Base-by-base conservation (phyloP, 495 filamentous ascomycete species). In the Mytilinidion resinicola region DNA sequence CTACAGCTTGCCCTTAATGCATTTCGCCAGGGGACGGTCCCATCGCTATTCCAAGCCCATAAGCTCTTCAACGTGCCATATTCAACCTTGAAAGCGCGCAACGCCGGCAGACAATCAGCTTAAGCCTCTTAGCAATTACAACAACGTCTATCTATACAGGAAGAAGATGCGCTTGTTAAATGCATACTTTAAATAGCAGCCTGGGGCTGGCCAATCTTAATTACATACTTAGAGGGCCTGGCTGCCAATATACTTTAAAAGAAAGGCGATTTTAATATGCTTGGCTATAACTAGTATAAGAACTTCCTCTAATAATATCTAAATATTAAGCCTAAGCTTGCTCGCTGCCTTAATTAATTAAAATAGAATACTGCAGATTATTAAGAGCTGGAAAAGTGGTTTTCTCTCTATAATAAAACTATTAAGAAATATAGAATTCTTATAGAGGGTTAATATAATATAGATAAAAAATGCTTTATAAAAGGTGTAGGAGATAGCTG, bases 381-480 rank as follows among this genome's bases (percentile, higher is more conserved):
- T 39, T 14, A 39, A 39, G 37, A 39, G 8, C 37, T 39, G 14
- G 37, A n/a, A n/a, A n/a, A n/a, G n/a, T n/a, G n/a, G n/a, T n/a
- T n/a, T 39, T 9, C 14, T 39, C 37, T 9, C 37, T 8, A 39
- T 8, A 8, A 9, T 39, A 8, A 39, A 39, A 8, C 37, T 14
- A 14, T 39, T n/a, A n/a, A n/a, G n/a, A 39, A 39, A 39, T 39
- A 39, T 14, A 9, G 14, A 9, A 14, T 8, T 9, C 8, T 39
- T 39, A 14, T 14, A 14, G 37, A 39, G 37, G 37, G 44, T 46
- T 15, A n/a, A 20, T 56, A 56, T 34, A 56, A 56, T 50, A 56
- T 56, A 34, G 41, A 56, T 35, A 35, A 56, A 21, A 56, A 56
- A 34, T 38, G 54, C 11, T 56, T 56, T 47, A 20, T 50, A 34